These are phyloP conservation scores for Agaricus subrufescens DNA, from an alignment of 768 basidiomycete genomes.

Conservation along the genomic window DNA sequence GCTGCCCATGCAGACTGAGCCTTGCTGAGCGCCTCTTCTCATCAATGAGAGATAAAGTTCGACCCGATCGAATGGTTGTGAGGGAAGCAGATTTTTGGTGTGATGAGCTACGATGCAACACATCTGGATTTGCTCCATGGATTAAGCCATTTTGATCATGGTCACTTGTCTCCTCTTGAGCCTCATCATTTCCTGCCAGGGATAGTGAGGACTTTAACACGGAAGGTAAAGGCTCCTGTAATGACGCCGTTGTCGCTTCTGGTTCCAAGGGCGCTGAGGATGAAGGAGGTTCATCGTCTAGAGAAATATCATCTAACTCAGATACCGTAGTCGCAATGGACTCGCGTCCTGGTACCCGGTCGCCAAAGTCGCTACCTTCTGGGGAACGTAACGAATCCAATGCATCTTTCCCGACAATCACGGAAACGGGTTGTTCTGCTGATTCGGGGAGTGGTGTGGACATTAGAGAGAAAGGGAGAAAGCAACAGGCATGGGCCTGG, in stretches of 20 bases:
- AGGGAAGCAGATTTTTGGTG: constrained; percentile 66
- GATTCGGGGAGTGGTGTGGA: not conserved
- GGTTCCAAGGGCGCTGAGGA: constrained; percentile 23
- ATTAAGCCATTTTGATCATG: constrained; percentile 11
- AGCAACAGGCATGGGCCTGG: constrained; percentile 2
- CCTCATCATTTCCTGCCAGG: not conserved
- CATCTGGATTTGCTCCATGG: constrained; percentile 1
- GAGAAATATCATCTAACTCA: constrained; percentile 62
- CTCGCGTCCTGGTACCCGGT: constrained; percentile 24
- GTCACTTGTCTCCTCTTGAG: not conserved
- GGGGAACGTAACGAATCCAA: constrained; percentile 53
- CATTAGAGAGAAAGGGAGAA: not conserved
- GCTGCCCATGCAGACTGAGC: constrained; percentile 49
- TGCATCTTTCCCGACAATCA: constrained; percentile 2
- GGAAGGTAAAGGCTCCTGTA: not conserved
- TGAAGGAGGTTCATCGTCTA: constrained; percentile 35
- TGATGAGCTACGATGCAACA: constrained; percentile 15
- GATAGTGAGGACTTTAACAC: not conserved
- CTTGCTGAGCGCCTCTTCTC: constrained; percentile 34
- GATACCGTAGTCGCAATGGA: constrained; percentile 45
- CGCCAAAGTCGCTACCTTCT: constrained; percentile 25
- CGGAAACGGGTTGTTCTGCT: not conserved
- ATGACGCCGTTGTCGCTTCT: not conserved
- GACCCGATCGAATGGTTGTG: constrained; percentile 49
- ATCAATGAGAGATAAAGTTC: constrained; percentile 26